Evolutionary conservation across 2,329 filamentous ascomycete species (phyloP), one percentile per base, ranked within the genome.

Genomic region (Ceratocystis harringtonii): DNA sequence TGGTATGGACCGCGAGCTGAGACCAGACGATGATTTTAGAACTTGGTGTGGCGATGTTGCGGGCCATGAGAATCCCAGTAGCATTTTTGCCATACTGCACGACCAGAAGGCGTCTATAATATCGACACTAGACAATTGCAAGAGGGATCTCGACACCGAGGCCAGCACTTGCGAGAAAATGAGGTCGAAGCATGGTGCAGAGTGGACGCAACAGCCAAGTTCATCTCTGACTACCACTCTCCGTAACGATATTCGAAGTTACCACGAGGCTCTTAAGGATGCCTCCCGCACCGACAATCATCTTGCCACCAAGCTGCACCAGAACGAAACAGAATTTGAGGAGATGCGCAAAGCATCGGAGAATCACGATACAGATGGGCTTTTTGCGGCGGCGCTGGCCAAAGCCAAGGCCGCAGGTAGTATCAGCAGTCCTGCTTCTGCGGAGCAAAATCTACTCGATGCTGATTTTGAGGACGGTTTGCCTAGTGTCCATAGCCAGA

Each of bases 161-260:
- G 95, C 97, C 76, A 95, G 90, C 65, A 90, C 97, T 0, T 99
- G 94, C 74, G 94, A 99, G 75, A 99, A 97, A 79, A 99, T 99
- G 94, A 84, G 94, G 60, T 95, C 91, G 12, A 99, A 99, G 74
- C 97, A 97, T 73, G 92, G 92, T 65, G 82, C 81, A 32, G 92
- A 97, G 65, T 99, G 94, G 94, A 96, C 90, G 19, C 94, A 99
- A 72, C 94, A 99, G 72, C 94, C 94, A 10, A 97, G 92, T 73
- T 90, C 89, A 41, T 82, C 90, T 66, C 81, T 99, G 50, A 99
- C 92, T 1, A 86, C 89, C 3, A 97, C 92, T 0, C 77, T 99
- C 62, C 84, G 92, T 65, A 87, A 85, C 67, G 94, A 99, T 72
- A 88, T 97, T 64, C 82, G 88, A 68, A 92, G 88, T 71, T 96